Base-by-base conservation (phyloP, 148 eudicot genomes). In the Chenopodium formosanum region DNA sequence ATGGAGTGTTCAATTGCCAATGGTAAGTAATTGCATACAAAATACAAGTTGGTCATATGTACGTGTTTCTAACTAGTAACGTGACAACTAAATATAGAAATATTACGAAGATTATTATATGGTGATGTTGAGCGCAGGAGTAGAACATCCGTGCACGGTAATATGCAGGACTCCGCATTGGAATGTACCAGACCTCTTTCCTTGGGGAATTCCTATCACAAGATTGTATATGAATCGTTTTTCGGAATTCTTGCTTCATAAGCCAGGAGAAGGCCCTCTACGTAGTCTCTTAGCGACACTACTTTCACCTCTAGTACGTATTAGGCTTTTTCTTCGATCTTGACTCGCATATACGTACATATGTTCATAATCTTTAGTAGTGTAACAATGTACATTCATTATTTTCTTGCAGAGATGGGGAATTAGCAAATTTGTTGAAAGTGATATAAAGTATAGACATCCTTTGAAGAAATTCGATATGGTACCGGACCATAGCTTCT, bases 201-300 rank as follows among this genome's bases (percentile, higher is more conserved):
- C 91, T 0, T 90, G 91, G 91, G 91, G 94, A 25, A 70, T 86
- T 31, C 86, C 86, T 31, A 40, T 89, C 0, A 79, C 86, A 11
- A 77, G 48, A 25, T 78, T 94, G 67, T 92, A 89, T 84, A 67
- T 88, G 40, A 90, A 80, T 56, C 94, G 98, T 23, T 91, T 94
- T 66, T 71, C 93, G 0, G 93, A 94, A 86, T 81, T 94, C 29
- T 65, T 83, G 81, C 76, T 94, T 77, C 94, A 92, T 82, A 92
- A 92, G 81, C 98, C 96, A 4, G 92, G 93, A 1, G 87, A 94
- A 82, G 92, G 94, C 0, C 80, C 84, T 44, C 32, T 92, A 1
- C 88, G 84, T 9, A 34, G 77, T 72, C 78, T 89, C 65, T 72
- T 94, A 9, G 91, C 98, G 12, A 73, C 89, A n/a, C 1, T 87